Evolutionary conservation across 495 filamentous ascomycete species (phyloP), one percentile per base, ranked within the genome.

Genomic region (Cudoniella acicularis): DNA sequence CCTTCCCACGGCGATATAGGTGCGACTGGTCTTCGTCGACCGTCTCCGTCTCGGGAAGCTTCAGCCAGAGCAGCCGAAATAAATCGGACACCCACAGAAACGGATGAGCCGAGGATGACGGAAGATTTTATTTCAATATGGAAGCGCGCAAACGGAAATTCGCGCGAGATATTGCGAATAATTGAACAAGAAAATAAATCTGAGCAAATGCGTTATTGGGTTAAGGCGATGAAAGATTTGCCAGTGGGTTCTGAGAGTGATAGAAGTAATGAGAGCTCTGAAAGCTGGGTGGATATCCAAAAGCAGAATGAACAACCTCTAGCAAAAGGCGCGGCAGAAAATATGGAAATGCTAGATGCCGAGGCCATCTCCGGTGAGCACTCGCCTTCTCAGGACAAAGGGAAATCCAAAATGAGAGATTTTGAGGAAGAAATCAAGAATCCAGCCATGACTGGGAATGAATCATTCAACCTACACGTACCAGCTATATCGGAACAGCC

Each of bases 131-230:
- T 68, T 17, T 40, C 50, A 1, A 64, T 68, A 20, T 69, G 69
- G 69, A 54, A 57, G 50, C 63, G 63, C 23, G 64, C 65, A n/a
- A 60, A 80, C 40, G 83, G 86, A 11, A 77, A 87, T 60, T 80
- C 79, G 0, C 73, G 82, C 16, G 77, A 79, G 60, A 82, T 89
- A 18, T 61, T 86, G 6, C 70, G 75, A 42, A 83, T 89, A 11
- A 84, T 89, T 49, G 77, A 79, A 23, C 79, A 85, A 26, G 85
- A 87, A 63, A 76, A 78, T 23, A 77, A 78, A 11, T 73, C 79
- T 42, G 80, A 80, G 13, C 78, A 81, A 49, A 72, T 89, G 43
- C 73, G 74, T 22, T 78, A 79, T 54, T 82, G 77, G 77, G 65
- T 80, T 17, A 66, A 63, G 46, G 64, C 66, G 13, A 62, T 69